These are phyloP conservation scores for Gleditsia sinensis DNA, from an alignment of 306 rosid species.

Conservation along the genomic window DNA sequence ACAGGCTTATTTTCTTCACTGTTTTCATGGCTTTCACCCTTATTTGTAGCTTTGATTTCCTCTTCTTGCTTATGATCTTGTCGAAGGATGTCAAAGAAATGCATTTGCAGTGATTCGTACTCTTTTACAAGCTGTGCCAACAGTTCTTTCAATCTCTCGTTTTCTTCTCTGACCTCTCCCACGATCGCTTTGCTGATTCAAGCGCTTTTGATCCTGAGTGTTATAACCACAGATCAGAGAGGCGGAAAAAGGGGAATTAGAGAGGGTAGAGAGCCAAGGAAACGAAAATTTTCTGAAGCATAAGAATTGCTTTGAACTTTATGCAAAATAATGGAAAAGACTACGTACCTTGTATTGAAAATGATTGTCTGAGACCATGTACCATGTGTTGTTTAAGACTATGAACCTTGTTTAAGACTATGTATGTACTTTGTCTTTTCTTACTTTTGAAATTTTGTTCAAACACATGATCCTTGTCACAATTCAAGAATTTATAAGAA, in stretches of 20 bases:
- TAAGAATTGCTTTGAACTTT: neutral
- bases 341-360: no score
- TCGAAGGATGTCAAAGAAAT: conserved; percentile 37
- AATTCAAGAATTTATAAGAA: no score
- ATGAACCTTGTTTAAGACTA: no score
- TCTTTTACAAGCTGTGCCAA: conserved; percentile 39
- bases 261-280: neutral
- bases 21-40: no score
- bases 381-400: no score
- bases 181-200: conserved; percentile 46
- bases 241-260: no score
- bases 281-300: neutral
- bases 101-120: conserved; percentile 46
- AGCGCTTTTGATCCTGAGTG: conserved; percentile 40
- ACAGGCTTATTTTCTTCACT: conserved; percentile 45
- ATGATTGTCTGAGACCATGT: no score
- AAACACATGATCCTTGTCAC: neutral
- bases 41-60: conserved; percentile 16
- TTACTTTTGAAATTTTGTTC: neutral
- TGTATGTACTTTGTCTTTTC: no score
- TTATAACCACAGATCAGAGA: neutral
- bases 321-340: neutral
- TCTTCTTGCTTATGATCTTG: conserved; percentile 26
- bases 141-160: conserved; percentile 45
- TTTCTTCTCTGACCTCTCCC: conserved; percentile 58